Evolutionary conservation across 31 red algal genomes (phyloP), one percentile per base, ranked within the genome.

Genomic region (Odonthalia washingtoniensis): DNA sequence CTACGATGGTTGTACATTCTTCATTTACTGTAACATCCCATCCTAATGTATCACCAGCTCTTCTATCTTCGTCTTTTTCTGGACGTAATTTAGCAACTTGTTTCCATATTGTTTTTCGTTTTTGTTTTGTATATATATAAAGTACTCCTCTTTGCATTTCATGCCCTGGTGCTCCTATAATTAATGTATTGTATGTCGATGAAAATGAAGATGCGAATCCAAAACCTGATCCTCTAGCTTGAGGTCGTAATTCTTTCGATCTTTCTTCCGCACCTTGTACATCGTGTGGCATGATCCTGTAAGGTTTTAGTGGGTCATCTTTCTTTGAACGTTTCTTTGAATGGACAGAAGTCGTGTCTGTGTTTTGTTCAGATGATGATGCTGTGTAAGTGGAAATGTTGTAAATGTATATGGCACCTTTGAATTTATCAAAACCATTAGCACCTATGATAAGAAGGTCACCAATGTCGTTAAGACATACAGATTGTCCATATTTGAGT

Each of bases 71-170:
- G 18, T 45, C 33, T 30, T 31, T 21, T n/a, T n/a, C n/a, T n/a
- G n/a, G n/a, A n/a, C n/a, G n/a, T 1, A 93, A 43, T 16, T 74
- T 69, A 36, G 32, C 70, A 35, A 79, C 16, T 75, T 93, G 39
- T 37, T 42, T 33, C 90, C 90, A 93, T n/a, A n/a, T n/a, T 28
- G 28, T 31, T 6, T 82, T 14, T 34, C 33, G 34, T 16, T 61
- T 26, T 35, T 36, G 30, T 24, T 34, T 26, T 61, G 30, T 38
- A 53, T 79, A 90, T 53, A 95, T 67, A 70, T 91, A 95, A 30
- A 95, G 88, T 9, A 84, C 82, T 12, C 93, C 93, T 16, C 78
- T 74, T 65, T 93, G 90, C 43, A 86, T 82, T 24, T 87, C 77
- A 82, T 93, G 82, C 61, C 90, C 90, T 5, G 90, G 90, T 2